Evolutionary conservation across 148 eudicot species (phyloP), one percentile per base, ranked within the genome.

Genomic region (Diospyros lotus): DNA sequence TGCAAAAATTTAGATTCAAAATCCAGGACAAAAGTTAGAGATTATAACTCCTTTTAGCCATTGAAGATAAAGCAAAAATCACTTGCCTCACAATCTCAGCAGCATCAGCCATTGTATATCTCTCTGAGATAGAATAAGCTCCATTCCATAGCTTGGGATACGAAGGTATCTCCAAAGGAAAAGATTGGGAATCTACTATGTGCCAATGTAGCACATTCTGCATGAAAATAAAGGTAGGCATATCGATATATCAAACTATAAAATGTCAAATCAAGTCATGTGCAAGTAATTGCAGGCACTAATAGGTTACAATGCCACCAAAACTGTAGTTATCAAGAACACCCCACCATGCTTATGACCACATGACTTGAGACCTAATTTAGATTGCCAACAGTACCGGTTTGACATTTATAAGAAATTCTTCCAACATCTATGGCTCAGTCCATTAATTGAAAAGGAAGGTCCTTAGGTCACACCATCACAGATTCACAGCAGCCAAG

Each of bases 141-240:
- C 98, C 98, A 51, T 89, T 59, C 97, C 97, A 89, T 43, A 92
- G 81, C 76, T 83, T 89, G 45, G 97, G 98, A 78, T 81, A 92
- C 58, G 98, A 92, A 69, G 98, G 97, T 72, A 92, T 87, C 81
- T 94, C 97, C 46, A 94, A 74, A 10, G 98, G 98, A 82, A 94
- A 94, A 50, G 97, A 92, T 73, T 94, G 92, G 67, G 91, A 38
- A 76, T 92, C 97, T 71, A 94, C 96, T 53, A 94, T 92, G 80
- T 94, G 98, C 98, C 98, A 94, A 73, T 94, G 98, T 71, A 94
- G 82, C 81, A 94, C 97, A 83, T 94, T 94, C 97, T 94, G 88
- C 80, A 79, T 56, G 61, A 55, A 72, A 18, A 40, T 39, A 65
- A 64, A 60, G 13, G 64, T 40, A 42, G 17, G 13, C 12, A 43